A percentile compares a stretch with the other conserved stretches of the same genome.
Conservation (phyloP, 176 grass and related monocot species). For the Bromus sterilis region DNA sequence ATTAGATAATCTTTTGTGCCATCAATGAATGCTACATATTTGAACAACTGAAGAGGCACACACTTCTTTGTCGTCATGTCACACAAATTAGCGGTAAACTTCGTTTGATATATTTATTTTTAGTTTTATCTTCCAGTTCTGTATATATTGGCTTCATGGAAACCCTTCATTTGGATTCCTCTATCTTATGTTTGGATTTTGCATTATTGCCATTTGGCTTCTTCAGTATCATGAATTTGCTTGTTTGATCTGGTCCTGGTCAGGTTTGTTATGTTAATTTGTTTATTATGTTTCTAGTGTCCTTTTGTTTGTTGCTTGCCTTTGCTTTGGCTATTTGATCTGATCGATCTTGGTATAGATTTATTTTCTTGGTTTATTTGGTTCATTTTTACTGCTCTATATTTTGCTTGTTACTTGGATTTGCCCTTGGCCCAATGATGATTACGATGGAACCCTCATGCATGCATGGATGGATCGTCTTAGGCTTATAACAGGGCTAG, state of each 20-base stretch:
- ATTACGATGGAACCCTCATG: not conserved
- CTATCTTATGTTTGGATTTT: not conserved
- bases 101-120: not conserved
- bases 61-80: not conserved
- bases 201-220: not conserved
- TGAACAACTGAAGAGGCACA: not conserved
- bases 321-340: not conserved
- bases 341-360: not conserved
- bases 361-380: not conserved
- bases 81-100: not conserved
- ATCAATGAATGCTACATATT: not conserved
- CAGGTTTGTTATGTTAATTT: not conserved
- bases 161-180: not conserved
- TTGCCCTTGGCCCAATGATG: slow-evolving; percentile 17
- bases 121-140: not conserved
- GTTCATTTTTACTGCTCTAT: not conserved
- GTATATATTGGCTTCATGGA: not conserved
- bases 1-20: not conserved
- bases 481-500: not conserved
- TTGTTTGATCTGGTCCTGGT: not conserved
- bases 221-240: not conserved
- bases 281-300: not conserved
- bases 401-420: not conserved
- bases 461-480: not conserved
- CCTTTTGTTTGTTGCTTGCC: not conserved